A percentile compares a stretch with the other conserved stretches of the same genome.
These are phyloP conservation scores for Bryoerythrophyllum caledonicum DNA, from an alignment of 225 moss, liverwort and hornwort species.

Conservation along the genomic window DNA sequence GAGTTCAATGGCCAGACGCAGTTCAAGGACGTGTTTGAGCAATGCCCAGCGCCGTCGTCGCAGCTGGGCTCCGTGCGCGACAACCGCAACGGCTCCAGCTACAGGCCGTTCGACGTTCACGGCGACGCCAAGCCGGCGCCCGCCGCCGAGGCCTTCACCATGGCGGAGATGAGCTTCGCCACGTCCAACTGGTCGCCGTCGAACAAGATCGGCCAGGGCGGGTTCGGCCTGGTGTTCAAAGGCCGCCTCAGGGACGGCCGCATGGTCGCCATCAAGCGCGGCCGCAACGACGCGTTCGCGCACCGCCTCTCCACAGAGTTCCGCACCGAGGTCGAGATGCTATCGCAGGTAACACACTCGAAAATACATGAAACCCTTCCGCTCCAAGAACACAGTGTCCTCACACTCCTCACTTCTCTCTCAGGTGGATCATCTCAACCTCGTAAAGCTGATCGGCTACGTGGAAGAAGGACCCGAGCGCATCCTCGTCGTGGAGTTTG, in stretches of 20 bases:
- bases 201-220: constrained; percentile 68
- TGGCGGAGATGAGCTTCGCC: constrained; percentile 52
- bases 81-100: constrained; percentile 21
- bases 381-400: no score
- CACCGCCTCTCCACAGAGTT: constrained; percentile 66
- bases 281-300: constrained; percentile 60
- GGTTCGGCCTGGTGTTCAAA: constrained; percentile 61
- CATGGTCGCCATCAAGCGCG: constrained; percentile 64
- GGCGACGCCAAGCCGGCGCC: constrained; percentile 17
- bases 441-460: constrained; percentile 80
- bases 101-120: constrained; percentile 27
- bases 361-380: no score
- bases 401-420: not conserved
- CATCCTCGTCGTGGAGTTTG: constrained; percentile 72
- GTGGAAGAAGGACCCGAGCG: constrained; percentile 78
- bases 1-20: constrained; percentile 41
- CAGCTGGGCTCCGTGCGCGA: constrained; percentile 22
- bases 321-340: constrained; percentile 76
- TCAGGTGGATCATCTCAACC: constrained; percentile 83
- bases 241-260: constrained; percentile 59
- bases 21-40: constrained; percentile 40
- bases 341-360: constrained; percentile 57
- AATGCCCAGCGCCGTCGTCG: constrained; percentile 32
- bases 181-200: constrained; percentile 62
- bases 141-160: constrained; percentile 49